These are phyloP conservation scores for Debaryomycetaceae sp. DNA, from an alignment of 1,139 yeast genomes.

Conservation along the genomic window DNA sequence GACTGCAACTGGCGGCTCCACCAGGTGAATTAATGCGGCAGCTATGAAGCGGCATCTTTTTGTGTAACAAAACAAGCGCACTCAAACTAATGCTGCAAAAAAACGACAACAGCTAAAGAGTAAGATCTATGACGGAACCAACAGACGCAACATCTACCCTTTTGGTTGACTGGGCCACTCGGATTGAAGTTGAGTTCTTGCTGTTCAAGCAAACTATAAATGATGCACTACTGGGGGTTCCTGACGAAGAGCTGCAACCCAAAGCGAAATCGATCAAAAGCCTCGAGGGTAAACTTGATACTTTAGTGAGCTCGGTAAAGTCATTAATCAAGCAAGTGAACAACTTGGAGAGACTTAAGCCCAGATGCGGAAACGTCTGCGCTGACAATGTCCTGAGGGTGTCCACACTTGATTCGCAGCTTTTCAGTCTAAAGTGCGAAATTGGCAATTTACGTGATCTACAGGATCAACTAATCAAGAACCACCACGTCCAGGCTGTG, in stretches of 20 bases:
- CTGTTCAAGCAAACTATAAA: constrained; percentile 18
- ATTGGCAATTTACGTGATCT: constrained; percentile 2
- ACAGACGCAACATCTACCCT: constrained; percentile 6
- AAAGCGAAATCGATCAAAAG: background rate
- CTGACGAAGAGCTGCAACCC: constrained; percentile 1
- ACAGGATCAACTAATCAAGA: constrained; percentile 4
- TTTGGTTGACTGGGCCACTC: constrained; percentile 27
- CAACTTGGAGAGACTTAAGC: background rate
- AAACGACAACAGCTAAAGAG: background rate
- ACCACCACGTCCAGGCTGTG: constrained; percentile 1
- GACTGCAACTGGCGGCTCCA: too few relatives aligned
- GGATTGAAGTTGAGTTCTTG: constrained; percentile 29
- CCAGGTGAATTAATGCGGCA: too few relatives aligned
- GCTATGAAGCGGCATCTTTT: too few relatives aligned
- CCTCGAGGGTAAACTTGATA: constrained; percentile 1
- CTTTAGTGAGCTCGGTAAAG: background rate
- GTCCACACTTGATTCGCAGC: constrained; percentile 1
- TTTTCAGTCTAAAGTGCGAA: constrained; percentile 4
- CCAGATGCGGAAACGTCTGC: background rate
- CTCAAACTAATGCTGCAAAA: too few relatives aligned
- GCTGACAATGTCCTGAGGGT: background rate
- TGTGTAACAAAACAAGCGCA: too few relatives aligned
- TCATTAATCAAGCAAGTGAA: background rate
- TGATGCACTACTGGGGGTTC: constrained; percentile 5
- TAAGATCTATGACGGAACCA: background rate